Evolutionary conservation across 2,329 filamentous ascomycete genomes (phyloP).

Genomic region (Fusarium sp.): DNA sequence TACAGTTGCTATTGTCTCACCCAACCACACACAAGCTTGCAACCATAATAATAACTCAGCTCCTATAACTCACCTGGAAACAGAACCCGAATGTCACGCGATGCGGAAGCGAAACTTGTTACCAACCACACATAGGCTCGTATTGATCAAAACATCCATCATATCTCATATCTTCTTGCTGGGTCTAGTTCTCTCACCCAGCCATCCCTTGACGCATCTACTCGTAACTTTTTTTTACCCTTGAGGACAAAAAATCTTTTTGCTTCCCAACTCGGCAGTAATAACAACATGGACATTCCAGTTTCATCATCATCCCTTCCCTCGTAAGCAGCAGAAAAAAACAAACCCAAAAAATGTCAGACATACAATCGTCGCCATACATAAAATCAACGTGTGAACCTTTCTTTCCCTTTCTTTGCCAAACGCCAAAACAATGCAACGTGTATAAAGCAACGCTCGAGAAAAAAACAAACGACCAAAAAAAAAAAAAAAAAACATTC

Average conservation of each 20-base stretch:
- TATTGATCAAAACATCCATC: constrained; percentile 5
- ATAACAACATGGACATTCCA: constrained; percentile 21
- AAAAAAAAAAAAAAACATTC: constrained; percentile 2
- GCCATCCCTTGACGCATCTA: constrained; percentile 13
- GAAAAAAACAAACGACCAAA: constrained; percentile 12
- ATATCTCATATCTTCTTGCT: constrained; percentile 2
- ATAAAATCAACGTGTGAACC: constrained; percentile 18
- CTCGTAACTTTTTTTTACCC: constrained; percentile 23
- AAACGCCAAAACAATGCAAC: constrained; percentile 36
- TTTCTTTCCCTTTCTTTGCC: constrained; percentile 20
- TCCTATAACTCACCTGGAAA: background rate
- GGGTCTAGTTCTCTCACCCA: constrained; percentile 7
- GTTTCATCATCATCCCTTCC: constrained; percentile 27
- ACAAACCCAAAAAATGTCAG: background rate
- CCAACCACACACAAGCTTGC: background rate
- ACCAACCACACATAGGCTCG: background rate
- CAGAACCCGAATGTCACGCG: background rate
- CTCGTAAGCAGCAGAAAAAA: background rate
- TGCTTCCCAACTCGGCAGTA: constrained; percentile 7
- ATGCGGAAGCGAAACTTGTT: background rate
- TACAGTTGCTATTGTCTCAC: constrained; percentile 23
- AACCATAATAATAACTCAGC: background rate
- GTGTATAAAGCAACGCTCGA: constrained; percentile 12
- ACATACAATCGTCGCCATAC: constrained; percentile 13
- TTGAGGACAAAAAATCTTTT: constrained; percentile 3